These are phyloP conservation scores for Rauvolfia tetraphylla DNA, from an alignment of 257 asterid genomes.

Conservation along the genomic window DNA sequence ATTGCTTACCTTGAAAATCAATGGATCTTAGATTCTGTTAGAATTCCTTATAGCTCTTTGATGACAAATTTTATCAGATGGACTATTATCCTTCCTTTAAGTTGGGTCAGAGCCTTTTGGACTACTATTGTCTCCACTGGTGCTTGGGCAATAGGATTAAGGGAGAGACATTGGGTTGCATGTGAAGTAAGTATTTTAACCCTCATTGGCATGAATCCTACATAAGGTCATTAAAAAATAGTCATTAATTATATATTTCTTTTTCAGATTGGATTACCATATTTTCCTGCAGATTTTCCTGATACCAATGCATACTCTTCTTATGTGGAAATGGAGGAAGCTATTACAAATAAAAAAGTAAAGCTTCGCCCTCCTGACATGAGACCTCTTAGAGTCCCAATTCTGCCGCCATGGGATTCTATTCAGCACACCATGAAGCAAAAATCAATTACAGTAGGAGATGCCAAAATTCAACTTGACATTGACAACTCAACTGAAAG, in stretches of 20 bases:
- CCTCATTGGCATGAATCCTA: not conserved
- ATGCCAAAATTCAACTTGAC: conserved; percentile 21
- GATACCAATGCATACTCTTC: conserved; percentile 64
- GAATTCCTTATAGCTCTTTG: conserved; percentile 15
- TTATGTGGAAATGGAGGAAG: conserved; percentile 50
- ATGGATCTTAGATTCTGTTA: not conserved
- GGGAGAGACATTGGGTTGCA: conserved; percentile 82
- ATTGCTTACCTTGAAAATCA: not conserved
- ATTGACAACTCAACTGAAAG: conserved; percentile 19
- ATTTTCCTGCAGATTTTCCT: conserved; percentile 76
- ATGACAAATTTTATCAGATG: conserved; percentile 39
- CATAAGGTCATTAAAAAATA: not conserved
- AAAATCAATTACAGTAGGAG: conserved; percentile 18
- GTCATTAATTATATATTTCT: conserved; percentile 4
- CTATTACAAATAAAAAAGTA: conserved; percentile 35
- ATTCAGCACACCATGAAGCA: conserved; percentile 31
- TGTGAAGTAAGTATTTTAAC: conserved; percentile 49
- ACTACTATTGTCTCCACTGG: conserved; percentile 50
- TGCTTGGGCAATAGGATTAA: conserved; percentile 78
- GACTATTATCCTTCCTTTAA: conserved; percentile 72
- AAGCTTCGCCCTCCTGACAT: conserved; percentile 45
- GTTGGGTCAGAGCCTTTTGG: conserved; percentile 91
- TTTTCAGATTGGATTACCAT: conserved; percentile 72
- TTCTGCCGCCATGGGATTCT: conserved; percentile 68
- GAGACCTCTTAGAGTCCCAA: conserved; percentile 48